phyloP scores from a whole-genome alignment of 2,329 filamentous ascomycete genomes.

The Cadophora luteo-olivacea region DNA sequence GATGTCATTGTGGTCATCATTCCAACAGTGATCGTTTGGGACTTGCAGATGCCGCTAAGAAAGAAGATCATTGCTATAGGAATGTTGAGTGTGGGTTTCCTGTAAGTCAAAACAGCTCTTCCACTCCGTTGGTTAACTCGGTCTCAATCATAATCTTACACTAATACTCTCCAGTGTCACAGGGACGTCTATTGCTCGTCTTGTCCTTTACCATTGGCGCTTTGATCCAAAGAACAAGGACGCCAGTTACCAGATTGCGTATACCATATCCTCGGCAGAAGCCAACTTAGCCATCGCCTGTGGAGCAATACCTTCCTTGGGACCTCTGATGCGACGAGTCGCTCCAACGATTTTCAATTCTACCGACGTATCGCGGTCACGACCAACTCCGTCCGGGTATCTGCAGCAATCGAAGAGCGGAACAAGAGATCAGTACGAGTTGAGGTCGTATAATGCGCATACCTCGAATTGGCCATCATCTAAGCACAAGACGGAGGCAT shows the following conservation, averaged over 20 bases:
- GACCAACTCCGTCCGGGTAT: slow-evolving; percentile 9
- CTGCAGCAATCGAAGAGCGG: slow-evolving; percentile 3
- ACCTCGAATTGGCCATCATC: slow-evolving; percentile 1
- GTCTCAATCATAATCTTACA: background rate
- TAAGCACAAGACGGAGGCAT: slow-evolving; percentile 11
- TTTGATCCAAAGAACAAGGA: slow-evolving; percentile 8
- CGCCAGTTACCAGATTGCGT: slow-evolving; percentile 8
- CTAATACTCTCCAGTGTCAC: background rate
- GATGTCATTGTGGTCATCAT: slow-evolving; percentile 14
- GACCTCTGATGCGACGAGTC: slow-evolving; percentile 1
- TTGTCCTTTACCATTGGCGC: slow-evolving; percentile 14
- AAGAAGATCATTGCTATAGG: slow-evolving; percentile 12
- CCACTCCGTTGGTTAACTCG: background rate
- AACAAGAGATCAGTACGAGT: background rate
- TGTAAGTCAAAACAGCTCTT: background rate
- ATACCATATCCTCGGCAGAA: slow-evolving; percentile 18
- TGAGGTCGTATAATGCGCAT: slow-evolving; percentile 1
- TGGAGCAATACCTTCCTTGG: slow-evolving; percentile 4
- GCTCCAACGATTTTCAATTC: slow-evolving; percentile 4
- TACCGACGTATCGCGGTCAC: background rate
- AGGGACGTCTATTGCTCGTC: slow-evolving; percentile 11
- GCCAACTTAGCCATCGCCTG: slow-evolving; percentile 18
- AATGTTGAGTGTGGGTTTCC: slow-evolving; percentile 4
- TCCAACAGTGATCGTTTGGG: slow-evolving; percentile 9
- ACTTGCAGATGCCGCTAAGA: slow-evolving; percentile 4